Evolutionary conservation across 1,139 yeast genomes (phyloP), one percentile per base, ranked within the genome.

Genomic region (Yamadazyma blattariae): DNA sequence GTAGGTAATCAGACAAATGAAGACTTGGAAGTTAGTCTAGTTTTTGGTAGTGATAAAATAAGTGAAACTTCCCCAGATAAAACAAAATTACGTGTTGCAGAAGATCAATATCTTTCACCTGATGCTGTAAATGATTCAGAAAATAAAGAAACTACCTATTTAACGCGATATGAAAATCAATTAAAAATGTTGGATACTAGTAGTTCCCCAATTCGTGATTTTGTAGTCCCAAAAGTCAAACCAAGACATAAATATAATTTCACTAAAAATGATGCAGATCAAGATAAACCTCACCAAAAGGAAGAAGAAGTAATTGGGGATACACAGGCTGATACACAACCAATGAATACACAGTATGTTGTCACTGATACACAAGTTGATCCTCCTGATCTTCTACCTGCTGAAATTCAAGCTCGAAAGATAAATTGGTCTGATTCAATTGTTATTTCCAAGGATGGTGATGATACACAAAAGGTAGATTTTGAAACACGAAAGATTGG

Each of bases 11-110:
- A n/a, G 5, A 7, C 7, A 5, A 5, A 17, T 13, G 41, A 42
- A 14, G 52, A 46, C 25, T 36, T 35, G 36, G 46, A 52, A 29
- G 43, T 43, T 34, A 56, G 59, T 35, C 41, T 57, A 32, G 49
- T 54, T 7, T 57, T 57, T 41, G 60, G 55, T 1, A 43, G 45
- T 33, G 57, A 51, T 18, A 12, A 13, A 13, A 12, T 30, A 5
- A 22, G 26, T 2, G 35, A 36, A 7, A 33, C 40, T 6, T n/a
- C n/a, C n/a, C 18, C 41, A 30, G 19, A 38, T 13, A 29, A 25
- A 12, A 16, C 10, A 10, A 25, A 9, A 25, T 10, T 9, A 7
- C 10, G 8, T 10, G 8, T 7, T 15, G 12, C 4, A 7, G 27
- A 16, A 9, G 20, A 23, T n/a, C 27, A 21, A 14, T 23, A 19